Evolutionary conservation across 805 yeast species (phyloP), one percentile per base, ranked within the genome.

Genomic region (Danielozyma ontarioensis): DNA sequence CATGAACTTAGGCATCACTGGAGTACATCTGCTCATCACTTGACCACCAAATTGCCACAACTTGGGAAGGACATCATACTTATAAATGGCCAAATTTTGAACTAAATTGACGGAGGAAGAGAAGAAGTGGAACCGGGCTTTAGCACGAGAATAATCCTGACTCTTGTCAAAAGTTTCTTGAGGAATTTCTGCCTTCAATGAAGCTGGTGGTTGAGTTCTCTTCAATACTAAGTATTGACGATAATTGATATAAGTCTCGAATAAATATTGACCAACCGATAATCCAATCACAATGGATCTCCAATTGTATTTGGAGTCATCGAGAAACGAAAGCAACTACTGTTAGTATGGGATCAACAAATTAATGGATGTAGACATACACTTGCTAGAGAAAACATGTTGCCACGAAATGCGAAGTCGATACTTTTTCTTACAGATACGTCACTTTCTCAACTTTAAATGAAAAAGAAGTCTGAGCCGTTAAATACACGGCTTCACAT

Each of bases 301-400:
- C 96, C 96, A 93, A 40, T 87, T 74, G 48, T 86, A 74, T 12
- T 70, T 68, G 3, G 93, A 80, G 31, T 61, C 64, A 52, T 87
- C 95, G 39, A 82, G 62, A 22, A 73, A 57, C 3, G 69, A 50
- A 39, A 79, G 73, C 10, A 78, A 40, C 70, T 64, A 16, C 10
- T 18, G 55, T 56, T 57, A 56, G 60, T 45, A 35, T 8, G 26
- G 24, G 15, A 4, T 17, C 15, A 10, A 8, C 33, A 16, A 21
- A 6, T 13, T 17, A 13, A 22, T 28, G n/a, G 14, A 11, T 28
- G 21, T 27, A 30, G 16, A n/a, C 22, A 19, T 19, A 19, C 22
- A 6, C 8, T 6, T 19, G 22, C 22, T 19, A 19, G 10, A 19
- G 22, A 19, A 19, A 19, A 10, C 22, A 19, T 19, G 22, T 19